These are phyloP conservation scores for Taphrina pruni DNA, from an alignment of 1,139 yeast genomes.

Conservation along the genomic window DNA sequence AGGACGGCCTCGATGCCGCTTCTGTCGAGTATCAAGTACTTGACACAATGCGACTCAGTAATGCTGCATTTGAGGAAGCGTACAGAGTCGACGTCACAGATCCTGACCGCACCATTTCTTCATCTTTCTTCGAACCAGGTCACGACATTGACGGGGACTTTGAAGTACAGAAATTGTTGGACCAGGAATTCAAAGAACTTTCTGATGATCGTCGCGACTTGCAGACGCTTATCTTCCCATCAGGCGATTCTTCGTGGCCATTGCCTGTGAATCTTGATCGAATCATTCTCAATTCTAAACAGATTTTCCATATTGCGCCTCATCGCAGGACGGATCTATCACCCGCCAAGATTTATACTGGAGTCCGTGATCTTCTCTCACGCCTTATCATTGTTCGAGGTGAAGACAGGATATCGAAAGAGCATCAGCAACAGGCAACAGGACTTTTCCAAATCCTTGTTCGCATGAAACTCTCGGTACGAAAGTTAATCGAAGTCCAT, in stretches of 20 bases:
- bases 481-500: constrained; percentile 90
- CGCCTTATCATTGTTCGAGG: constrained; percentile 84
- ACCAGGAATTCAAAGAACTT: constrained; percentile 82
- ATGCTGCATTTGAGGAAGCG: constrained; percentile 77
- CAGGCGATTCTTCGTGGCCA: constrained; percentile 92
- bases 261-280: constrained; percentile 96
- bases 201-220: constrained; percentile 75
- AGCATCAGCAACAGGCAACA: constrained; percentile 94
- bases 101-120: constrained; percentile 64
- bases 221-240: constrained; percentile 81
- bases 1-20: constrained; percentile 98
- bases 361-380: constrained; percentile 72
- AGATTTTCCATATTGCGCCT: constrained; percentile 91
- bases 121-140: constrained; percentile 82
- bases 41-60: constrained; percentile 94
- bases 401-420: constrained; percentile 69
- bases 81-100: constrained; percentile 88
- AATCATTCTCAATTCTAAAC: constrained; percentile 95
- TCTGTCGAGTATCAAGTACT: constrained; percentile 97
- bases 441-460: constrained; percentile 86
- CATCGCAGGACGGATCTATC: constrained; percentile 89
- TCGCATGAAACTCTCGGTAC: constrained; percentile 87
- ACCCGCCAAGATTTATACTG: constrained; percentile 74
- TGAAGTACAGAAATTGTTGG: constrained; percentile 77
- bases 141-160: constrained; percentile 90